Base-by-base conservation (phyloP, 1,139 yeast genomes). In the Taphrina wiesneri region DNA sequence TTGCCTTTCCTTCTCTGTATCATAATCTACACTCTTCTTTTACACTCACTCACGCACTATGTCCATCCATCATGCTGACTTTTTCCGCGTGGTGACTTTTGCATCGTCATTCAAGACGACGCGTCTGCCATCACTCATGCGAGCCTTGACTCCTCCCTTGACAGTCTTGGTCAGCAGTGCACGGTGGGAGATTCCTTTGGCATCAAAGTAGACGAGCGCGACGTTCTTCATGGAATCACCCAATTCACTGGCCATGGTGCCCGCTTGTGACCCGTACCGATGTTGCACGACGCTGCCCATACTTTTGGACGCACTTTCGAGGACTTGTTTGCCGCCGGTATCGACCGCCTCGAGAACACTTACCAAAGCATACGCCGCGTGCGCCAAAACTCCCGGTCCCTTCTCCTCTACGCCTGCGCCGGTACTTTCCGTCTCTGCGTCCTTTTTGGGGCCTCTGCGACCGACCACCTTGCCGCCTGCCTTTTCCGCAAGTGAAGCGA, bases 301-400 rank as follows among this genome's bases (percentile, higher is more conserved):
- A 19, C 52, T 46, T 13, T 30, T 28, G 9, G 66, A 63, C 25
- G 62, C 66, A n/a, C 34, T 25, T 9, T 53, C 53, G 17, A 63
- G 32, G 30, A 63, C 47, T 19, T 59, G 51, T 36, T 53, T 68
- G 81, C 97, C 70, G 97, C 97, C 0, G 77, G 86, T 34, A 91
- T 90, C 79, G 79, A 82, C 68, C 87, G 88, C 34, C 85, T 90
- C 57, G 80, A 87, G 70, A 80, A 79, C 49, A 77, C 76, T 52
- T 78, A 79, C 60, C 76, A 77, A 23, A 76, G 76, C 67, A 79
- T 82, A 46, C 87, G 90, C 87, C 78, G 81, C 68, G 76, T 78
- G 30, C 85, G 90, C 41, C 78, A 80, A 21, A 25, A 56, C 28
- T 23, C 66, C 56, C 4, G 66, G 66, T 43, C 45, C 46, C 30